A percentile compares a stretch with the other conserved stretches of the same genome.
Evolutionary conservation across 495 filamentous ascomycete genomes (phyloP).

Genomic region (Trichoderma reesei): DNA sequence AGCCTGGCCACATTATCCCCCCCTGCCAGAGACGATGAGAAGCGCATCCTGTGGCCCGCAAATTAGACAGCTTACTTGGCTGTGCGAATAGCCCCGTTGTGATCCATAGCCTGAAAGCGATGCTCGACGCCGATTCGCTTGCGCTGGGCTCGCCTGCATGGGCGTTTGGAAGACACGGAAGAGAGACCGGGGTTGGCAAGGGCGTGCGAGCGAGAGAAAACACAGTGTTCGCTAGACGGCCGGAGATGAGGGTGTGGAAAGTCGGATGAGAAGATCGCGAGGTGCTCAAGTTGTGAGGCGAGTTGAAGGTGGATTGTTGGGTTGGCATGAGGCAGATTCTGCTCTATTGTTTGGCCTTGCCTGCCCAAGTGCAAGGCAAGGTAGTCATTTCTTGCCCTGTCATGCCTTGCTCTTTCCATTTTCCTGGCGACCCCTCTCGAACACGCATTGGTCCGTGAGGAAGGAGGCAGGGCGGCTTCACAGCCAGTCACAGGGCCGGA

Average conservation of each 20-base stretch:
- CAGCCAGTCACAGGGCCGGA: neutral
- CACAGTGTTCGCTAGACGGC: neutral
- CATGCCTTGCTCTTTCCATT: neutral
- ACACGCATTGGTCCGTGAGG: neutral
- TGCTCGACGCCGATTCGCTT: neutral
- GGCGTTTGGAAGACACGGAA: neutral
- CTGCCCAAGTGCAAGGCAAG: too few species aligned
- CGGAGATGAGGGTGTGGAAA: too few species aligned
- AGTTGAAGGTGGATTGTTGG: too few species aligned
- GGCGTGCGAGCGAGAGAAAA: neutral
- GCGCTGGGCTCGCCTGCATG: neutral
- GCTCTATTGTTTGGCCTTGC: too few species aligned
- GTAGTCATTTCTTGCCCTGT: neutral
- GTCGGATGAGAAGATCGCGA: too few species aligned
- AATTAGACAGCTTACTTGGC: neutral
- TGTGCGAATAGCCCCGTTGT: neutral
- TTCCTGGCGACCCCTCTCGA: neutral
- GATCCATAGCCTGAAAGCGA: neutral
- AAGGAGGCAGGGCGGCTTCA: conserved; percentile 5
- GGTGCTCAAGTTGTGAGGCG: too few species aligned
- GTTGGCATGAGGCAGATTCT: too few species aligned
- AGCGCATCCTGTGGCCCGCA: too few species aligned
- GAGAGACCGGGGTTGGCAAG: neutral
- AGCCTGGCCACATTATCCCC: too few species aligned
- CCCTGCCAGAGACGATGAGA: neutral